phyloP scores from a whole-genome alignment of 139 green algal species.

The Coccomyxa sp. region DNA sequence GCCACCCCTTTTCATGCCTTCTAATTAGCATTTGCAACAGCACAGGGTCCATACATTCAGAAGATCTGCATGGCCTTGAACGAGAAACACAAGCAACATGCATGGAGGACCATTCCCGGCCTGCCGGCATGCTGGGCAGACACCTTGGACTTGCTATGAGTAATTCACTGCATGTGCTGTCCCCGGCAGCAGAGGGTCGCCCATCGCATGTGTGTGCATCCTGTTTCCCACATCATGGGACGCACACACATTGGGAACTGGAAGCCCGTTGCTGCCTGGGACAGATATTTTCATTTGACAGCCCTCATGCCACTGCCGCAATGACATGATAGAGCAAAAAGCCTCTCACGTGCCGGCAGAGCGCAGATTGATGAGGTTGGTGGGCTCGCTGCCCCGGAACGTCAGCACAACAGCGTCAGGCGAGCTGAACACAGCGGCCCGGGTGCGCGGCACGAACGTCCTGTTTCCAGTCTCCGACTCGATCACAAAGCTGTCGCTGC shows the following conservation, averaged over 20 bases:
- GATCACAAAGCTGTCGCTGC: not conserved
- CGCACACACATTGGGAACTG: not conserved
- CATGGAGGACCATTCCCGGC: not conserved
- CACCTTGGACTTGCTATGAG: not conserved
- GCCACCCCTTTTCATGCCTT: not conserved
- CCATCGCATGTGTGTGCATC: not conserved
- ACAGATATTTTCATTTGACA: not conserved
- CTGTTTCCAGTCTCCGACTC: not conserved
- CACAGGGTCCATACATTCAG: not conserved
- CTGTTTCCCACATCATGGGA: not conserved
- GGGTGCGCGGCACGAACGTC: constrained; percentile 10
- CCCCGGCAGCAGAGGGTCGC: not conserved
- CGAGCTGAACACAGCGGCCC: not conserved
- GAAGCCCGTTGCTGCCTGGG: not conserved
- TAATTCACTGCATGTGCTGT: not conserved
- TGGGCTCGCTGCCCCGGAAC: constrained; percentile 23
- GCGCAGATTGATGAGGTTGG: constrained; percentile 31
- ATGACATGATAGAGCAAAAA: not conserved
- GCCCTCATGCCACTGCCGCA: not conserved
- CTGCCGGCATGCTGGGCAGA: not conserved
- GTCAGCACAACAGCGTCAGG: constrained; percentile 4
- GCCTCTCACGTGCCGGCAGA: not conserved
- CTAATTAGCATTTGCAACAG: not conserved
- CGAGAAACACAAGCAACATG: not conserved
- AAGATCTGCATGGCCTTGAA: not conserved